A percentile compares a stretch with the other conserved stretches of the same genome.
These are phyloP conservation scores for Gossypium laxum DNA, from an alignment of 441 rosid species.

Conservation along the genomic window DNA sequence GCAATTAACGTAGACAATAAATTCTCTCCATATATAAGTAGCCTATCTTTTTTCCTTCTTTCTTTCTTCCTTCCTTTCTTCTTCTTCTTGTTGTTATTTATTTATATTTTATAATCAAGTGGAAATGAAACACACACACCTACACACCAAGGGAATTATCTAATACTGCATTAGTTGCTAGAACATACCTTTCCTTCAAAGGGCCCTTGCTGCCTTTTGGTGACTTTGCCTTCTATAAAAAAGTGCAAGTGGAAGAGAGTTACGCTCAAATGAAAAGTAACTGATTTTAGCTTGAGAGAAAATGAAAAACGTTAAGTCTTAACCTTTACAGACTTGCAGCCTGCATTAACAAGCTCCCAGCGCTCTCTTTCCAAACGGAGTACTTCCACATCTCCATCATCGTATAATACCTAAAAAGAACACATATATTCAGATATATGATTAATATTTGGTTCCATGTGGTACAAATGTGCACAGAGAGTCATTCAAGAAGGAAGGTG, in stretches of 20 bases:
- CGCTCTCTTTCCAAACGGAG: slow-evolving; percentile 79
- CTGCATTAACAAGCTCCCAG: slow-evolving; percentile 70
- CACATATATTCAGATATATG: neutral
- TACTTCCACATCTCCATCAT: slow-evolving; percentile 97
- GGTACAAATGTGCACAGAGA: slow-evolving; percentile 4
- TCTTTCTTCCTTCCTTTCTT: no score
- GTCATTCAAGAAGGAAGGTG: slow-evolving; percentile 2
- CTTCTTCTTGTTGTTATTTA: no score
- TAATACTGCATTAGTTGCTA: slow-evolving; percentile 12
- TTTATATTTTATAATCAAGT: neutral
- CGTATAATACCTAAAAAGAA: slow-evolving; percentile 58
- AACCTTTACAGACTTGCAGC: slow-evolving; percentile 62
- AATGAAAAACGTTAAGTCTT: slow-evolving; percentile 14
- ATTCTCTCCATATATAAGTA: neutral
- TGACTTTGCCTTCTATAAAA: slow-evolving; percentile 51
- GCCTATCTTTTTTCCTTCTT: neutral
- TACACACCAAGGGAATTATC: neutral
- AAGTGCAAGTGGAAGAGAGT: slow-evolving; percentile 21
- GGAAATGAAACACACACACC: neutral
- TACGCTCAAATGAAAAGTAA: slow-evolving; percentile 10
- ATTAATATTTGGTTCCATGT: neutral
- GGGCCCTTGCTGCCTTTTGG: slow-evolving; percentile 26
- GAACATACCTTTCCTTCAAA: slow-evolving; percentile 46
- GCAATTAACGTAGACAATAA: neutral
- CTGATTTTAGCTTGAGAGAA: slow-evolving; percentile 7